A percentile compares a stretch with the other conserved stretches of the same genome.
Conservation (phyloP, 345 rosid species). For the Balakata baccata region DNA sequence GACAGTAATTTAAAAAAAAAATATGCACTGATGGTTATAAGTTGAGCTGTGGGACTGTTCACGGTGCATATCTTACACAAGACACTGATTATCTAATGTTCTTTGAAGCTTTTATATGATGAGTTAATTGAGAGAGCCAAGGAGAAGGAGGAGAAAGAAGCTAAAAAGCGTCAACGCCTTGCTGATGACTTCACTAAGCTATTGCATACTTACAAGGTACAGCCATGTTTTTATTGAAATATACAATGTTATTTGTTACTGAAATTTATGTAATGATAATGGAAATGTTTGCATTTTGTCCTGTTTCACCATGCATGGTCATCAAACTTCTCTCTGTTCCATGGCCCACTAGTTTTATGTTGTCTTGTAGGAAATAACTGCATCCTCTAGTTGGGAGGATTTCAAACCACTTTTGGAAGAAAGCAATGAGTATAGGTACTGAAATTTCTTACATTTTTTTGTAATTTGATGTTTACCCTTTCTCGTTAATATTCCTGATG, state of each 20-base stretch:
- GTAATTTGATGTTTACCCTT: not conserved
- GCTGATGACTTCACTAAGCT: slow-evolving; percentile 79
- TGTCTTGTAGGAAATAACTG: slow-evolving; percentile 63
- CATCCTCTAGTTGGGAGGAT: slow-evolving; percentile 83
- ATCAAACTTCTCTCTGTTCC: not conserved
- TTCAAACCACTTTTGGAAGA: slow-evolving; percentile 66
- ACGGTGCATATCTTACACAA: not conserved
- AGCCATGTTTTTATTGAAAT: slow-evolving; percentile 6
- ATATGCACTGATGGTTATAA: not conserved
- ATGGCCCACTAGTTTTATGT: slow-evolving; percentile 13
- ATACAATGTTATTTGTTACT: too few relatives aligned
- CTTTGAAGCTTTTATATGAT: slow-evolving; percentile 69
- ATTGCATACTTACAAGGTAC: slow-evolving; percentile 69
- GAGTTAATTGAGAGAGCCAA: slow-evolving; percentile 78
- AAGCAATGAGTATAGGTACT: slow-evolving; percentile 74
- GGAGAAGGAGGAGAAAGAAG: slow-evolving; percentile 97
- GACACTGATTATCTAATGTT: slow-evolving; percentile 8
- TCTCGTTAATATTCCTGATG: not conserved
- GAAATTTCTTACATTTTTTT: not conserved
- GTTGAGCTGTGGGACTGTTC: not conserved
- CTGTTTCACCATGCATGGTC: not conserved
- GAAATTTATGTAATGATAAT: not conserved
- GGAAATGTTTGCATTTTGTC: not conserved
- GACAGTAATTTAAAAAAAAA: not conserved
- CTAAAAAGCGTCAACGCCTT: slow-evolving; percentile 77